Conservation (phyloP, 2,329 filamentous ascomycete genomes). For the Colletotrichum sp. region DNA sequence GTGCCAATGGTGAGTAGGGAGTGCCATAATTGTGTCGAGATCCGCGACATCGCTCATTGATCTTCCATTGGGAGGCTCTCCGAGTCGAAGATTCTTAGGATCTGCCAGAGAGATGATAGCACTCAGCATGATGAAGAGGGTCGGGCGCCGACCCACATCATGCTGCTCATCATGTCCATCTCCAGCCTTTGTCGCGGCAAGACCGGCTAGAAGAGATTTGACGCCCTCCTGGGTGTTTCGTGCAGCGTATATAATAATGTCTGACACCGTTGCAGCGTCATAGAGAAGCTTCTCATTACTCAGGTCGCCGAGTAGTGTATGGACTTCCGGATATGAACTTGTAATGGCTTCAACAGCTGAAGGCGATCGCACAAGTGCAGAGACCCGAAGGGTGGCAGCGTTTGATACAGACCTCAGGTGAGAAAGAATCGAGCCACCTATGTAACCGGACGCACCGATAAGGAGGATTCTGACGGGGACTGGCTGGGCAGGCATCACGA, state of each 20-base stretch:
- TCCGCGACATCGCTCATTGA: neutral
- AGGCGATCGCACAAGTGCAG: neutral
- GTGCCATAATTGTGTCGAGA: neutral
- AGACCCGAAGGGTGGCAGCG: neutral
- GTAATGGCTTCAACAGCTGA: neutral
- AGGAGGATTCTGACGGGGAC: neutral
- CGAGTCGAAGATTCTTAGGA: neutral
- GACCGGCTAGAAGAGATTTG: neutral
- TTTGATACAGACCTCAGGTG: neutral
- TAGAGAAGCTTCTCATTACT: neutral
- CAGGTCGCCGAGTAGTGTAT: neutral
- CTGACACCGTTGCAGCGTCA: neutral
- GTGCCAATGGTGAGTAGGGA: neutral
- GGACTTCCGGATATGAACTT: neutral
- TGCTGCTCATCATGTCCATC: neutral
- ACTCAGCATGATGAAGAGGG: neutral
- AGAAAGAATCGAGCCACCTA: neutral
- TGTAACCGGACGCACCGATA: neutral
- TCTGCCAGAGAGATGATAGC: slow-evolving; percentile 4
- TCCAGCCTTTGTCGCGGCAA: neutral
- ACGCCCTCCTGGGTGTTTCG: neutral
- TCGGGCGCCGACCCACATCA: neutral
- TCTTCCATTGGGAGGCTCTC: neutral
- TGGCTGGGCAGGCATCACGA: neutral
- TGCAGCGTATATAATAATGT: neutral